A percentile compares a stretch with the other conserved stretches of the same genome.
These are phyloP conservation scores for Adenanthera pavonina DNA, from an alignment of 306 rosid species.

Conservation along the genomic window DNA sequence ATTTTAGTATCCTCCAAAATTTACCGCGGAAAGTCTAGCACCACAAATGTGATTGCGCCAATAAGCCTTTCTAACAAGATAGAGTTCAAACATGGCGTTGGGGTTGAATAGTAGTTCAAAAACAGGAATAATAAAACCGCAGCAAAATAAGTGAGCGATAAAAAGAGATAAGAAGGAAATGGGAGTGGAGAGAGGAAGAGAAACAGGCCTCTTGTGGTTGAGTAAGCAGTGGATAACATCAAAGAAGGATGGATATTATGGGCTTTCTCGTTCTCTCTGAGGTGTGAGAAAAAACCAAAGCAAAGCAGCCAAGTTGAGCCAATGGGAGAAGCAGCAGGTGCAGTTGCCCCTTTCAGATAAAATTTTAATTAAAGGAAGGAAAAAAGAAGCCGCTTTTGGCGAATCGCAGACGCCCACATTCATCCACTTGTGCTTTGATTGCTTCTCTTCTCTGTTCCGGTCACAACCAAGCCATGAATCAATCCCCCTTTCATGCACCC, in stretches of 20 bases:
- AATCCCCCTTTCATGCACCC: neutral
- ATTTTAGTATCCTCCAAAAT: neutral
- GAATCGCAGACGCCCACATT: conserved; percentile 25
- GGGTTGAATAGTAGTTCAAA: neutral
- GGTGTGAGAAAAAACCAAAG: conserved; percentile 45
- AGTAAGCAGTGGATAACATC: conserved; percentile 60
- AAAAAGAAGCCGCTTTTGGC: conserved; percentile 18
- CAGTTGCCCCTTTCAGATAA: conserved; percentile 29
- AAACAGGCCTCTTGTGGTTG: conserved; percentile 36
- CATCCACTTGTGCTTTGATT: conserved; percentile 22
- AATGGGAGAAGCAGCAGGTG: conserved; percentile 27
- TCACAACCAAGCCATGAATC: neutral
- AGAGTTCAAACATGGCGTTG: neutral
- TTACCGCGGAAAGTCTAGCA: neutral
- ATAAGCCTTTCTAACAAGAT: neutral
- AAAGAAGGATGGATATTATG: conserved; percentile 45
- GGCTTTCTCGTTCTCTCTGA: neutral
- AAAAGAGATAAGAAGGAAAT: conserved; percentile 14
- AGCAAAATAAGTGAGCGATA: neutral
- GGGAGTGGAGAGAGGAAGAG: conserved; percentile 27
- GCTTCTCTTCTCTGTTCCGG: neutral
- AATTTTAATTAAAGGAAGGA: neutral
- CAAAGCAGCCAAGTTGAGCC: conserved; percentile 41
- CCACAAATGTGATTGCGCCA: neutral
- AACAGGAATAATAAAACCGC: neutral